Conservation (phyloP, 176 grass and related monocot genomes). For the Leersia perrieri region DNA sequence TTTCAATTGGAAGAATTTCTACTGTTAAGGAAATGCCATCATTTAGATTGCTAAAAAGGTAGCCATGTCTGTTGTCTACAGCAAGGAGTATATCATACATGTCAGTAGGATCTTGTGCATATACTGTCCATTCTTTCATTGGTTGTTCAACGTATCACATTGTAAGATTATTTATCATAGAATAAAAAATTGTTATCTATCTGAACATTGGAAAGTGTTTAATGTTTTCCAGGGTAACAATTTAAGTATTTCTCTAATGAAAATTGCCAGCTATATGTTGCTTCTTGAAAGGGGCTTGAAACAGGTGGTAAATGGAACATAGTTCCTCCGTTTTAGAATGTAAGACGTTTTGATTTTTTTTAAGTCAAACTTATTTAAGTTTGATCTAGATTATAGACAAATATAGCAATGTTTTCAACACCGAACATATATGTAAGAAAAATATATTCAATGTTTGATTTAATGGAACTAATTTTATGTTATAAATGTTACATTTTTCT, state of each 20-base stretch:
- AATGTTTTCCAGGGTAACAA: not conserved
- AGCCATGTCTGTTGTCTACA: slow-evolving; percentile 22
- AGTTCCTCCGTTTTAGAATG: too few relatives aligned
- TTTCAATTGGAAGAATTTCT: slow-evolving; percentile 43
- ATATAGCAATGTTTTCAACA: too few relatives aligned
- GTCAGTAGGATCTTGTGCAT: slow-evolving; percentile 9
- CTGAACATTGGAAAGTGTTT: not conserved
- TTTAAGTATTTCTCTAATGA: not conserved
- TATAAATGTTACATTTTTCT: too few relatives aligned
- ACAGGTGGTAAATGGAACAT: not conserved
- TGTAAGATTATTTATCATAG: not conserved
- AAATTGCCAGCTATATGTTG: not conserved
- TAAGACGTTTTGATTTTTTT: too few relatives aligned
- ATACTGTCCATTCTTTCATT: slow-evolving; percentile 32
- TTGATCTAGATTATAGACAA: too few relatives aligned
- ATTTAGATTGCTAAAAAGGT: slow-evolving; percentile 57
- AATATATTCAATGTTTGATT: too few relatives aligned
- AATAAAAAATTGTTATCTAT: not conserved
- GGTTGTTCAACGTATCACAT: slow-evolving; percentile 1
- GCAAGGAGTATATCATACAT: not conserved
- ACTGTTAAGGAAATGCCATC: slow-evolving; percentile 55
- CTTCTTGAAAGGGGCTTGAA: not conserved
- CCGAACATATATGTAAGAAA: too few relatives aligned
- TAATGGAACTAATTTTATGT: too few relatives aligned
- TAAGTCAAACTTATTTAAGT: too few relatives aligned